These are phyloP conservation scores for Penicillium sp. DNA, from an alignment of 2,329 filamentous ascomycete genomes.

Conservation along the genomic window DNA sequence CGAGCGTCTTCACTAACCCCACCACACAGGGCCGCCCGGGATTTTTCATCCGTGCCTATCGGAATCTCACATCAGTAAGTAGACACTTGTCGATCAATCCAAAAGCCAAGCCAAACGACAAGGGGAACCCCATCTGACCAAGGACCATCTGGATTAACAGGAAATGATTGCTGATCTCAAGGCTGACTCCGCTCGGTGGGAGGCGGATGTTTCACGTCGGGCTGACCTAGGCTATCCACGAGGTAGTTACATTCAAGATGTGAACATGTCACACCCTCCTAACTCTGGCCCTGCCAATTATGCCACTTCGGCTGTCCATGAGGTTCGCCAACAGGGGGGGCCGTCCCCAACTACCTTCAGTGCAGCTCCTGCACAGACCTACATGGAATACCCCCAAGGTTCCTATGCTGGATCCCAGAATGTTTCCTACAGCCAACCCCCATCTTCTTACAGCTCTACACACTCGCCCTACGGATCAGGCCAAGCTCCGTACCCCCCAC, in stretches of 20 bases:
- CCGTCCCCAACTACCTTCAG: slow-evolving; percentile 39
- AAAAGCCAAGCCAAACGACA: slow-evolving; percentile 5
- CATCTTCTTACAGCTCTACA: slow-evolving; percentile 34
- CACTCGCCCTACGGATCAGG: slow-evolving; percentile 37
- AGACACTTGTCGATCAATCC: background rate
- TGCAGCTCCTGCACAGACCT: slow-evolving; percentile 35
- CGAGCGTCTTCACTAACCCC: slow-evolving; percentile 31
- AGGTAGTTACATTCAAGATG: slow-evolving; percentile 44
- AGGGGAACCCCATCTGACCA: slow-evolving; percentile 23
- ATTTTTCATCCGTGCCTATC: slow-evolving; percentile 76
- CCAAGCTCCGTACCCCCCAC: slow-evolving; percentile 37
- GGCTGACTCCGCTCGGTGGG: slow-evolving; percentile 54
- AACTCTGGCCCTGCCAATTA: slow-evolving; percentile 40
- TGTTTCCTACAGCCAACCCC: slow-evolving; percentile 32
- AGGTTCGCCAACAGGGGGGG: slow-evolving; percentile 36
- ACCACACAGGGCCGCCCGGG: slow-evolving; percentile 62
- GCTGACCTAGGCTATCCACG: slow-evolving; percentile 42
- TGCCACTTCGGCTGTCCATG: slow-evolving; percentile 38
- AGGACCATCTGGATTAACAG: slow-evolving; percentile 31
- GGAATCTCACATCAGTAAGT: slow-evolving; percentile 73
- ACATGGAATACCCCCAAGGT: slow-evolving; percentile 37
- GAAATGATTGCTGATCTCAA: slow-evolving; percentile 58
- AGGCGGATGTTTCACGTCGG: slow-evolving; percentile 43
- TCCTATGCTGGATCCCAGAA: slow-evolving; percentile 34
- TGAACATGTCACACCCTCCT: slow-evolving; percentile 37